Base-by-base conservation (phyloP, 2,329 filamentous ascomycete species). In the Ceratocystis cacaofunesta region DNA sequence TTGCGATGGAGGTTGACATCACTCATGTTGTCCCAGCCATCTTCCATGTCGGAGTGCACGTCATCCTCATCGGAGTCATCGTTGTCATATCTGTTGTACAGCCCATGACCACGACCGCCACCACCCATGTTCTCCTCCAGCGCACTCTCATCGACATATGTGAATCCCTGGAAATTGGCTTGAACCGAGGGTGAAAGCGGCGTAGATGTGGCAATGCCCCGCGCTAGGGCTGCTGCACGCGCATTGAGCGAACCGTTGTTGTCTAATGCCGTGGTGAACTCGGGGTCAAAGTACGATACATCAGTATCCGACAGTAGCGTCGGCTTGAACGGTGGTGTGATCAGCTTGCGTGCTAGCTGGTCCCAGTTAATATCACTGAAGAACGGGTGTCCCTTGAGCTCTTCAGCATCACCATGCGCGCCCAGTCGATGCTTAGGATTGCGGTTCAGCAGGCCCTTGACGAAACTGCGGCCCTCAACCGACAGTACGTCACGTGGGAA, bases 101-200 rank as follows among this genome's bases (percentile, higher is more conserved):
- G 71, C 65, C 73, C 71, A 63, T 78, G 76, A 68, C 79, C 79
- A 66, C 77, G 72, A 65, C 73, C 71, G 62, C 78, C 76, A 68
- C 79, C 79, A 66, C 77, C 76, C 84, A 90, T 91, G 69, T 94
- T 87, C 69, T 92, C 90, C 63, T 97, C 92, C 65, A 99, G 86
- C 1, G 90, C 89, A 72, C 90, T 96, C 77, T 97, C 92, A 71
- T 97, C 94, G n/a, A 97, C 94, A 74, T 95, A 99, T 0, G 94
- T 99, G 76, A 99, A 99, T 43, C 94, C 94, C 72, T 94, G 90
- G 79, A 99, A 99, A 73, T 97, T 96, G 69, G 92, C 94, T 76
- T 99, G 94, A 76, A 96, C 92, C 1, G 90, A 95, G 0, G 94
- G 94, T 15, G 91, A 96, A 28, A 99, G 79, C 0, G 94, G 94